Evolutionary conservation across 768 basidiomycete species (phyloP).

Genomic region (Dioszegia crocea): DNA sequence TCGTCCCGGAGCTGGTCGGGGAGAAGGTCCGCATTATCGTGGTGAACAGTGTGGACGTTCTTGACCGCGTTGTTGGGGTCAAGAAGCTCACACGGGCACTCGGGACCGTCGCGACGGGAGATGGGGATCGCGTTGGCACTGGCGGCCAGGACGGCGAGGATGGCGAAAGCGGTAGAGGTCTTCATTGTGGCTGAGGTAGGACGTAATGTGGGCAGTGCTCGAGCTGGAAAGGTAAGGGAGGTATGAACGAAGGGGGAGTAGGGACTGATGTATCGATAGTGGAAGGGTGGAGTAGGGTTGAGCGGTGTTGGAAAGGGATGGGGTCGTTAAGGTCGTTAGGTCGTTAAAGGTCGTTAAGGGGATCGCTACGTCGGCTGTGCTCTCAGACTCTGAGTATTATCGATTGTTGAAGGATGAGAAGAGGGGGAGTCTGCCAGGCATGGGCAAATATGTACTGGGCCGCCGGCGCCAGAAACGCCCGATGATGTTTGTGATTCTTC

Average conservation of each 20-base stretch:
- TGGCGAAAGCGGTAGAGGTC: constrained; percentile 20
- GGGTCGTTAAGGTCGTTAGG: constrained; percentile 13
- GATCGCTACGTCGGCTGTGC: neutral
- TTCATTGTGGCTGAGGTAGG: constrained; percentile 14
- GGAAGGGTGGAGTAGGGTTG: neutral
- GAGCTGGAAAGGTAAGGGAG: neutral
- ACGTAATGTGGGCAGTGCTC: no score
- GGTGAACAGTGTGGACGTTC: neutral
- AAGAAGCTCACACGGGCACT: constrained; percentile 5
- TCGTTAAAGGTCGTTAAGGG: constrained; percentile 13
- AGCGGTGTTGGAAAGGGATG: neutral
- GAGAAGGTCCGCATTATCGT: neutral
- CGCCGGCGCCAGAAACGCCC: neutral
- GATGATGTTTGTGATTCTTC: neutral
- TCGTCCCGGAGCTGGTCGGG: neutral
- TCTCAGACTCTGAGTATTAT: neutral
- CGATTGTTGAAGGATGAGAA: constrained; percentile 5
- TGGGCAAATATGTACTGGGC: neutral
- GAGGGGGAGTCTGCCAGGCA: neutral
- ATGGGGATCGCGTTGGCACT: constrained; percentile 7
- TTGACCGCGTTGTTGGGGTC: constrained; percentile 3
- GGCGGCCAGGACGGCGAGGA: constrained; percentile 20
- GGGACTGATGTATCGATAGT: neutral
- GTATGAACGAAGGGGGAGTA: neutral
- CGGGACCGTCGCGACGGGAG: neutral